Evolutionary conservation across 176 grass and related monocot genomes (phyloP), one percentile per base, ranked within the genome.

Genomic region (Puccinellia tenuiflora): DNA sequence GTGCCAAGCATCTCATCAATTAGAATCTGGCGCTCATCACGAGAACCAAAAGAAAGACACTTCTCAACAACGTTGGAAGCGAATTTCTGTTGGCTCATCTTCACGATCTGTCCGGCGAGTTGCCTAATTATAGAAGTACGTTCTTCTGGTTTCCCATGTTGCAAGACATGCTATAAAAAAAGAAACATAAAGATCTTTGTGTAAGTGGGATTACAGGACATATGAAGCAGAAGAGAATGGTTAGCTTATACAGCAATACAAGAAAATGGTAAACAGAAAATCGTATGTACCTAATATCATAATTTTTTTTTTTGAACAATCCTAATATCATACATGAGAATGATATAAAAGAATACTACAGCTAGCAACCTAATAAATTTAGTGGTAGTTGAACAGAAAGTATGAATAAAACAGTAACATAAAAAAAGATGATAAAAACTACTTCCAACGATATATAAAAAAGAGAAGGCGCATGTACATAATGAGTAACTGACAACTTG

Each of bases 51-150:
- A 76, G 89, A 85, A 73, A 99, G 88, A 74, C 96, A 99, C 77
- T 99, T 99, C 77, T 99, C 96, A 72, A 96, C 85, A 79, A 99
- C 96, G 86, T 96, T 99, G 35, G 93, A 99, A 33, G 96, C 96
- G 39, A 93, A 98, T 87, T 99, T 99, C 75, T 99, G 96, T 68
- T 88, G 96, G 85, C 96, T 99, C 96, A 96, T 99, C 84, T 92
- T 90, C 74, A 99, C 93, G 37, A 99, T 99, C 64, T 99, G 96
- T 20, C 93, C 96, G 45, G 93, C 84, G 3, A 99, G 85, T 82
- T 99, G 85, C 46, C 43, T 88, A 35, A 99, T 95, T 77, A 96
- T 93, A 75, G 80, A 72, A 62, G 96, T 85, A 3, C 96, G 87
- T 79, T 99, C 96, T 80, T 93, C 93, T 45, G 87, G 91, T 80